These are phyloP conservation scores for Heliocybe sulcata DNA, from an alignment of 1,284 basidiomycete genomes.

Conservation along the genomic window DNA sequence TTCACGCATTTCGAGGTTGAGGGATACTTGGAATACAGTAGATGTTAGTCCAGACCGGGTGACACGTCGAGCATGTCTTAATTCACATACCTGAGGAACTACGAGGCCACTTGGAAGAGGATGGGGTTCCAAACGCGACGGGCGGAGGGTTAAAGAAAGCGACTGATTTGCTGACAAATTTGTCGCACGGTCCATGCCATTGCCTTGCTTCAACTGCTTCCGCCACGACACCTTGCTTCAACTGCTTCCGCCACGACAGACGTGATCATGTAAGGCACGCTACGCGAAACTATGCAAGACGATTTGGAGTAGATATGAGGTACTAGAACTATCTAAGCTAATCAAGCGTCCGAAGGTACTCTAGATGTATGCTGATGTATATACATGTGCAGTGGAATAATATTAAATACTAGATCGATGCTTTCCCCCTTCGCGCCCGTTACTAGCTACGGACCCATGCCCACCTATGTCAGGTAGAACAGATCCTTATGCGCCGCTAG, in stretches of 20 bases:
- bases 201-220: background rate
- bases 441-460: too few relatives aligned
- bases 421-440: too few relatives aligned
- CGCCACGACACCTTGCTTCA: background rate
- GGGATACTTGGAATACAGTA: slow-evolving; percentile 1
- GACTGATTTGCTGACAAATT: slow-evolving; percentile 19
- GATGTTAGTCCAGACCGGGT: background rate
- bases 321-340: too few relatives aligned
- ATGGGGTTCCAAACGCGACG: slow-evolving; percentile 13
- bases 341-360: too few relatives aligned
- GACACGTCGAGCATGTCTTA: background rate
- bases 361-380: background rate
- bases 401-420: background rate
- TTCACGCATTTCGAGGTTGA: slow-evolving; percentile 63
- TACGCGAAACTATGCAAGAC: too few relatives aligned
- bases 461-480: background rate
- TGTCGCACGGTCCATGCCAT: background rate
- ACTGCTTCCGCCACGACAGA: too few relatives aligned
- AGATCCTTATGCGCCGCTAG: background rate
- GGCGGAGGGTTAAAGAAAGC: slow-evolving; percentile 28
- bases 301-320: too few relatives aligned
- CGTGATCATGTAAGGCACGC: too few relatives aligned
- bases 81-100: slow-evolving; percentile 16
- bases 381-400: background rate
- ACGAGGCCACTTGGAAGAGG: slow-evolving; percentile 18